Base-by-base conservation (phyloP, 2,329 filamentous ascomycete genomes). In the Sarocladiaceae sp. region DNA sequence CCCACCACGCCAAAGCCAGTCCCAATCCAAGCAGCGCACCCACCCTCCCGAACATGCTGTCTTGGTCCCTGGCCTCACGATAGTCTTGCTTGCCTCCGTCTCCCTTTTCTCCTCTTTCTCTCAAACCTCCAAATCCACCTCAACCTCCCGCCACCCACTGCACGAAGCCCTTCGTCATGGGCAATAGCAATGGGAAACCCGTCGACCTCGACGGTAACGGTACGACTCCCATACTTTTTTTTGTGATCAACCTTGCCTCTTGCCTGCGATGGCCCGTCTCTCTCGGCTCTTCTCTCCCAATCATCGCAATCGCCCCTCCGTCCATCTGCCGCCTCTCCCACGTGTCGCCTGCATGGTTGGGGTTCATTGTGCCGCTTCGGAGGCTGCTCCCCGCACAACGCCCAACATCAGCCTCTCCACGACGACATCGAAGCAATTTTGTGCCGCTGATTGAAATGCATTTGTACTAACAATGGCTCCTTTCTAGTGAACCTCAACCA, bases 101-200 rank as follows among this genome's bases (percentile, higher is more conserved):
- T 50, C 47, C 47, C 47, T 50, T 50, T 50, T 50, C 47, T 50
- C 28, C 47, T 37, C 29, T 35, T 33, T 48, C 44, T 12, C 17
- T 48, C 44, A 35, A n/a, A n/a, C 36, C 26, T 20, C 18, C 20
- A n/a, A 36, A 37, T 17, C 29, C 47, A 37, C 31, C 12, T 3
- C 29, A 50, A 26, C 42, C 5, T 17, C n/a, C n/a, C 23, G 25
- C 54, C 57, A 58, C 63, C 56, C 29, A 58, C 53, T 55, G 51
- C 53, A 60, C 58, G 59, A 54, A 59, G 57, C 54, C 57, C 55
- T 55, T 51, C 58, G 96, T 94, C 58, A 97, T 97, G 93, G 93
- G 93, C 69, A 97, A 97, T 75, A 88, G 86, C 68, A 91, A 93
- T 73, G 92, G 92, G 72, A 97, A 97, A 72, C 90, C 89, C 71